phyloP scores from a whole-genome alignment of 805 yeast species.

The Lipomyces spencermartinsiae region DNA sequence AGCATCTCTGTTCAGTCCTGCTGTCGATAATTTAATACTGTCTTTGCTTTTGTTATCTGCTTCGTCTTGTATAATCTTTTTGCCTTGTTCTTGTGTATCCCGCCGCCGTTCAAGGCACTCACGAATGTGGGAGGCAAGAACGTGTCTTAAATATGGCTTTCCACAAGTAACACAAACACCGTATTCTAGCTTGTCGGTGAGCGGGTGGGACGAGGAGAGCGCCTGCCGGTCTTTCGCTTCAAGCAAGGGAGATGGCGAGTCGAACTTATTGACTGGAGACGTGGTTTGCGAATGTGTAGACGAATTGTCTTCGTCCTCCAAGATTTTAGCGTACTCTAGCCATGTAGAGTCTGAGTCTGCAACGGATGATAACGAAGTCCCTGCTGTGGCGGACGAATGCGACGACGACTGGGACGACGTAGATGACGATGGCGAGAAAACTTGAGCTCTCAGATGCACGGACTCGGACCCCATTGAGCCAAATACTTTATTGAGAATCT shows the following conservation, averaged over 20 bases:
- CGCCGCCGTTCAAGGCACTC: slow-evolving; percentile 47
- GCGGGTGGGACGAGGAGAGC: slow-evolving; percentile 45
- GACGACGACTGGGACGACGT: slow-evolving; percentile 26
- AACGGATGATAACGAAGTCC: slow-evolving; percentile 21
- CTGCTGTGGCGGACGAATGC: slow-evolving; percentile 25
- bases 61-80: background rate
- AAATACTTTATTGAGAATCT: slow-evolving; percentile 26
- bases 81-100: background rate
- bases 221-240: slow-evolving; percentile 28
- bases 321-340: slow-evolving; percentile 33
- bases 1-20: slow-evolving; percentile 15
- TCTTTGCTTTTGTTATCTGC: slow-evolving; percentile 17
- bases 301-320: slow-evolving; percentile 20
- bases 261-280: background rate
- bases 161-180: slow-evolving; percentile 57
- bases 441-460: slow-evolving; percentile 6
- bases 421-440: slow-evolving; percentile 11
- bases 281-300: slow-evolving; percentile 1
- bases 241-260: slow-evolving; percentile 33
- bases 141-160: slow-evolving; percentile 52
- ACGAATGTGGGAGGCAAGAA: slow-evolving; percentile 51
- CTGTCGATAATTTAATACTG: slow-evolving; percentile 11
- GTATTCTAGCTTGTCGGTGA: slow-evolving; percentile 51
- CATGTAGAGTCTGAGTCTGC: slow-evolving; percentile 28
- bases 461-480: slow-evolving; percentile 18